Base-by-base conservation (phyloP, 225 moss, liverwort and hornwort species). In the Sphagnum tenellum region DNA sequence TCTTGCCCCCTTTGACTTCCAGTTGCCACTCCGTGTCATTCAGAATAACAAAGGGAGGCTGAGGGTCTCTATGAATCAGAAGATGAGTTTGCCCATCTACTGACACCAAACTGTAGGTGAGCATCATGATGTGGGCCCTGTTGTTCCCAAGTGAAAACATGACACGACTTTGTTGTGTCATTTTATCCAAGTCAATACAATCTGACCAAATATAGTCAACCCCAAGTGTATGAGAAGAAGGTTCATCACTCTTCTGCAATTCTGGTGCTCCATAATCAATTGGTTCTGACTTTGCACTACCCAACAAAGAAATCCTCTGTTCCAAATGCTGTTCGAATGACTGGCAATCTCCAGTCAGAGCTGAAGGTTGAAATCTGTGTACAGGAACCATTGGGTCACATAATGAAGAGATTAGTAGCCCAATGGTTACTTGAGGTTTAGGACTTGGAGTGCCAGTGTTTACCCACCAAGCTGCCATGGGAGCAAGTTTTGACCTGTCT, bases 41-140 rank as follows among this genome's bases (percentile, higher is more conserved):
- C 53, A 62, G 11, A 5, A 70, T 47, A 51, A 70, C 55, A 48
- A 61, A 70, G 5, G 69, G 69, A 8, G 69, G 69, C 9, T 63
- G 56, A 8, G 69, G 69, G 56, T 70, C 69, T 54, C 55, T 55
- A 14, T 70, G 69, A 29, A 70, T 60, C n/a, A 70, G 55, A 13
- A 70, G 44, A 63, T 70, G 69, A 56, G 55, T 62, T 47, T 70
- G 69, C 62, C 47, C 45, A 51, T 70, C 69, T 47, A 70, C 69
- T 70, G 62, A 29, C 10, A 45, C 69, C 54, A 70, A 5, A 62
- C 69, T 70, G 13, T 63, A 70, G 45, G 69, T 70, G 12, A 70
- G 54, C 69, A 70, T 62, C 62, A 70, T 45, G 4, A 55, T 61
- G 62, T 62, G 62, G 55, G 46, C 44, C 9, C n/a, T 63, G 46